Evolutionary conservation across 345 rosid species (phyloP).

Genomic region (Clarkia xantiana): DNA sequence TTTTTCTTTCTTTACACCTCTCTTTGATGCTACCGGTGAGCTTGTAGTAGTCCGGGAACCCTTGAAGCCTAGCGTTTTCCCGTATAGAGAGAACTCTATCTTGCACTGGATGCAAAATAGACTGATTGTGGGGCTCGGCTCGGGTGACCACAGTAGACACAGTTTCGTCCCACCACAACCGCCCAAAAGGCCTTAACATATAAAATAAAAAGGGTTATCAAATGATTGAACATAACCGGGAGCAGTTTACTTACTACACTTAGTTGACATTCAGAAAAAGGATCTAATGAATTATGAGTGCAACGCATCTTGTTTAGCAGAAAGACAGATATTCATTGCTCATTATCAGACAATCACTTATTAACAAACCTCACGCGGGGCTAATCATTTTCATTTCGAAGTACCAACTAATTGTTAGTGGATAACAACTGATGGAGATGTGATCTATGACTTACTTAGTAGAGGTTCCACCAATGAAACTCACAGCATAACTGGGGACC

Average conservation of each 20-base stretch:
- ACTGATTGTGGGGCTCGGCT: conserved; percentile 74
- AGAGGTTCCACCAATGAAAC: conserved; percentile 23
- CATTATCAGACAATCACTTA: background rate
- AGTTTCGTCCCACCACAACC: conserved; percentile 83
- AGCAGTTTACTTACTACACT: no score
- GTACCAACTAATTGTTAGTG: background rate
- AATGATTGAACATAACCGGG: no score
- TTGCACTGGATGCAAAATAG: conserved; percentile 49
- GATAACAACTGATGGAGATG: background rate
- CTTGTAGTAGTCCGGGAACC: conserved; percentile 54
- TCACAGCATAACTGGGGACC: conserved; percentile 45
- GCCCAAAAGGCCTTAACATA: conserved; percentile 52
- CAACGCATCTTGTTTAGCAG: conserved; percentile 1
- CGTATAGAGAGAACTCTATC: conserved; percentile 51
- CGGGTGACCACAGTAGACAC: conserved; percentile 72
- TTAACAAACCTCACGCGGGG: background rate
- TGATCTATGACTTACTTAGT: conserved; percentile 18
- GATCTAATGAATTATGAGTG: no score
- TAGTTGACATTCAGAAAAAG: no score
- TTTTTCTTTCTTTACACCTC: conserved; percentile 25
- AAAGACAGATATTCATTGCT: background rate
- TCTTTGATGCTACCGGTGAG: conserved; percentile 50
- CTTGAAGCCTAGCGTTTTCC: conserved; percentile 65
- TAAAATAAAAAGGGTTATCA: no score
- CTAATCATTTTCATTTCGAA: no score